Conservation (phyloP, 805 yeast genomes). For the Saturnispora saitoi region DNA sequence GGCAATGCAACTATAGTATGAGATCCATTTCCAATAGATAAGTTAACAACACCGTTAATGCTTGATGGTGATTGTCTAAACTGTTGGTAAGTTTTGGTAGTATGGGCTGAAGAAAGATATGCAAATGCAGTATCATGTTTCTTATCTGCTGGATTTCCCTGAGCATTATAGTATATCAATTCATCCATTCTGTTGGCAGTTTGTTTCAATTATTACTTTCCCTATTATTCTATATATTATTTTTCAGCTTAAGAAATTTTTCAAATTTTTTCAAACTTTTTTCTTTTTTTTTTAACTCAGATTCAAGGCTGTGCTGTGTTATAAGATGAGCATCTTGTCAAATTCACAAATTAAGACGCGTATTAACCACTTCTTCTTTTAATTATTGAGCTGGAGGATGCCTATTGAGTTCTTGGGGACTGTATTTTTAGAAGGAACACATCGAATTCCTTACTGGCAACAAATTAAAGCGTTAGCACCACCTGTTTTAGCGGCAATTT, state of each 20-base stretch:
- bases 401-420: conserved; percentile 77
- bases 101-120: conserved; percentile 36
- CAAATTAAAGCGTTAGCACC: conserved; percentile 54
- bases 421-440: conserved; percentile 63
- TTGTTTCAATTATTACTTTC: neutral
- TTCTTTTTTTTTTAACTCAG: neutral
- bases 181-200: conserved; percentile 37
- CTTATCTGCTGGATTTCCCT: conserved; percentile 37
- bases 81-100: conserved; percentile 39
- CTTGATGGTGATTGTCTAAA: conserved; percentile 46
- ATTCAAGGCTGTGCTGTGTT: neutral
- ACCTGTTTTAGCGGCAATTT: conserved; percentile 34
- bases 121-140: conserved; percentile 28
- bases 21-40: conserved; percentile 40
- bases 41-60: conserved; percentile 37
- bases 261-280: neutral
- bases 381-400: conserved; percentile 31
- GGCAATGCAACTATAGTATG: conserved; percentile 55
- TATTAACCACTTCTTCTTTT: neutral
- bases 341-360: neutral
- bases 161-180: conserved; percentile 38
- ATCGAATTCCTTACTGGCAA: conserved; percentile 66
- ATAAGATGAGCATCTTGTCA: neutral
- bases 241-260: neutral
- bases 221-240: too few species aligned